phyloP scores from a whole-genome alignment of 2,329 filamentous ascomycete genomes.

The Colletotrichum destructivum region DNA sequence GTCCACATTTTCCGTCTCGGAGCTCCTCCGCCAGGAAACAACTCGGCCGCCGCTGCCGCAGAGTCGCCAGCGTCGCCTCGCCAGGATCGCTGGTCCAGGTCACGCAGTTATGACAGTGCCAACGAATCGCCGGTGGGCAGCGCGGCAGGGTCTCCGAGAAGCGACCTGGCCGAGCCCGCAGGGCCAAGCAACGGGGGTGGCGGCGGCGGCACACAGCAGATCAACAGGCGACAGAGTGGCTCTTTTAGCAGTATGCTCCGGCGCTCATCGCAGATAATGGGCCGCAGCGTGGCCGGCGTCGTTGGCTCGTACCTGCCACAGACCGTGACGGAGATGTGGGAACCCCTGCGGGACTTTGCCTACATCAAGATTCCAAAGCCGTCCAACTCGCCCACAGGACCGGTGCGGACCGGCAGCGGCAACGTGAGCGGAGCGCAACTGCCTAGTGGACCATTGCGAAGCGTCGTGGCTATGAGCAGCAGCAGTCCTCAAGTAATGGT shows the following conservation, averaged over 20 bases:
- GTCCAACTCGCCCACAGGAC: slow-evolving; percentile 50
- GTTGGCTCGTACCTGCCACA: slow-evolving; percentile 93
- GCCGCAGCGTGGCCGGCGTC: slow-evolving; percentile 88
- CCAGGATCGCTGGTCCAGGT: slow-evolving; percentile 68
- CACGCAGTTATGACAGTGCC: slow-evolving; percentile 69
- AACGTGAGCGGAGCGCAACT: slow-evolving; percentile 41
- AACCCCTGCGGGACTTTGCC: slow-evolving; percentile 93
- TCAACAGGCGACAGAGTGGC: slow-evolving; percentile 72
- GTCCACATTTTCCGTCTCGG: slow-evolving; percentile 94
- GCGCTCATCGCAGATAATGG: slow-evolving; percentile 95
- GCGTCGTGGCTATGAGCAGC: slow-evolving; percentile 97
- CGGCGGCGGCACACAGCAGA: slow-evolving; percentile 45
- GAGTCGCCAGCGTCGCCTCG: slow-evolving; percentile 59
- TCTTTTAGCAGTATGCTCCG: slow-evolving; percentile 92
- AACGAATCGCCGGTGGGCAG: slow-evolving; percentile 65
- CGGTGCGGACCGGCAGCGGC: slow-evolving; percentile 13
- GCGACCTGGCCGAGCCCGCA: slow-evolving; percentile 61
- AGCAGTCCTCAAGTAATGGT: slow-evolving; percentile 98
- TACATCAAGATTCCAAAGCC: slow-evolving; percentile 92
- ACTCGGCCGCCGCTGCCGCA: slow-evolving; percentile 53
- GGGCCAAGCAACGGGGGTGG: slow-evolving; percentile 46
- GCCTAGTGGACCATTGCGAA: slow-evolving; percentile 73
- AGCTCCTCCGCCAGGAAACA: slow-evolving; percentile 57
- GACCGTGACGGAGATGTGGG: slow-evolving; percentile 98
- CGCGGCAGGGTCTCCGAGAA: slow-evolving; percentile 61